Evolutionary conservation across 768 basidiomycete genomes (phyloP).

Genomic region (Exidia glandulosa): DNA sequence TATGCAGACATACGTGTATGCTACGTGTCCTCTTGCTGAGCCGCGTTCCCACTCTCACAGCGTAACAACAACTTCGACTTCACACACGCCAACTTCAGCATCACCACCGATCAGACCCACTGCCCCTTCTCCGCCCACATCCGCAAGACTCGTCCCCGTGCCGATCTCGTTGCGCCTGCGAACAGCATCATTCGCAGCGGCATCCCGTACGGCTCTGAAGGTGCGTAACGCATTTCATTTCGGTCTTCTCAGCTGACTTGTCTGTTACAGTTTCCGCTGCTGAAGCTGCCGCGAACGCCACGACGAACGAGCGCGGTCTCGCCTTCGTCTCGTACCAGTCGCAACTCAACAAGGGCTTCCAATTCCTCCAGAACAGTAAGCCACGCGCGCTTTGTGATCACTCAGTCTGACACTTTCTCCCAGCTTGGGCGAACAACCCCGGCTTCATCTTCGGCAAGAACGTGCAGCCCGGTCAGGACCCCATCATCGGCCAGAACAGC

Average conservation of each 20-base stretch:
- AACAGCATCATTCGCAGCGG: neutral
- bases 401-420: too few species aligned
- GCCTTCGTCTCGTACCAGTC: slow-evolving; percentile 1
- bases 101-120: neutral
- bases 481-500: neutral
- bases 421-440: neutral
- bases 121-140: slow-evolving; percentile 2
- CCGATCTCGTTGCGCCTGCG: neutral
- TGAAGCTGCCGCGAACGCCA: neutral
- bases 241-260: neutral
- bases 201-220: slow-evolving; percentile 1
- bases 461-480: neutral
- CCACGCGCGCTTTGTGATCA: neutral
- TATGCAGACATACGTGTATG: neutral
- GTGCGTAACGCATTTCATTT: neutral
- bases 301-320: neutral
- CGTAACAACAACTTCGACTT: neutral
- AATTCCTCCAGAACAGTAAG: neutral
- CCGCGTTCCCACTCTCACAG: neutral
- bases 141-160: slow-evolving; percentile 1
- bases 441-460: neutral
- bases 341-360: neutral
- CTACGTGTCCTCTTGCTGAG: neutral
- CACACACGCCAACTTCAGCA: neutral
- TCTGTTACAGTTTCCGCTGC: neutral